Percentiles rank a stretch among this genome's conserved stretches.
Evolutionary conservation across 441 rosid genomes (phyloP).

Genomic region (Corymbia citriodora): DNA sequence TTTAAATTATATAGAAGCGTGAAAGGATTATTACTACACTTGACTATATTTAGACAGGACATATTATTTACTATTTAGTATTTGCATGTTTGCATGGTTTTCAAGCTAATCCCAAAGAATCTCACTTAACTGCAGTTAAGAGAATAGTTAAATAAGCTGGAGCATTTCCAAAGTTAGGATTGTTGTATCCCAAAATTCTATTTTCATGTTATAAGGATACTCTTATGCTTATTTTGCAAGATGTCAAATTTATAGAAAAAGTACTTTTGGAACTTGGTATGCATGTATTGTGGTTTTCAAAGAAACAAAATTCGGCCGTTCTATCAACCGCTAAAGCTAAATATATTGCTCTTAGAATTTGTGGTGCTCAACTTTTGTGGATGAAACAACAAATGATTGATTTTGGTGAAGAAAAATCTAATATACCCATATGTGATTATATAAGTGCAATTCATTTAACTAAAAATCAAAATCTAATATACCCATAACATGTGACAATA

Average conservation of each 20-base stretch:
- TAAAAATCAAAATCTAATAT: neutral
- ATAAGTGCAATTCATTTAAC: neutral
- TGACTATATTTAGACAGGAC: too few relatives aligned
- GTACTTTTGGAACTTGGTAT: neutral
- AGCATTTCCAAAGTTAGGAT: too few relatives aligned
- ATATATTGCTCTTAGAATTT: neutral
- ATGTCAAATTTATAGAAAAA: neutral
- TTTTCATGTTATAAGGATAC: too few relatives aligned
- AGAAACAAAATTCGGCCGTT: neutral
- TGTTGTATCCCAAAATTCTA: too few relatives aligned
- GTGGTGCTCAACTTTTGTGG: neutral
- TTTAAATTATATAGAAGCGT: too few relatives aligned
- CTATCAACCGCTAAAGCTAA: neutral
- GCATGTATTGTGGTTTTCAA: accelerated
- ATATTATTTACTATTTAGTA: too few relatives aligned
- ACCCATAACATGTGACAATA: too few relatives aligned
- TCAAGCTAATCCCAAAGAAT: neutral
- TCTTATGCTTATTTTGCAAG: neutral
- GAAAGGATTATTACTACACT: too few relatives aligned
- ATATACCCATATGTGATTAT: neutral
- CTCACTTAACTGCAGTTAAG: neutral
- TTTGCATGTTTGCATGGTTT: neutral
- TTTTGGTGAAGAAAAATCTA: neutral
- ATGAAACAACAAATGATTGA: neutral
- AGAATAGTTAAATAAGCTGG: neutral